A percentile compares a stretch with the other conserved stretches of the same genome.
Conservation (phyloP, 2,329 filamentous ascomycete species). For the Penicillium digitatum region DNA sequence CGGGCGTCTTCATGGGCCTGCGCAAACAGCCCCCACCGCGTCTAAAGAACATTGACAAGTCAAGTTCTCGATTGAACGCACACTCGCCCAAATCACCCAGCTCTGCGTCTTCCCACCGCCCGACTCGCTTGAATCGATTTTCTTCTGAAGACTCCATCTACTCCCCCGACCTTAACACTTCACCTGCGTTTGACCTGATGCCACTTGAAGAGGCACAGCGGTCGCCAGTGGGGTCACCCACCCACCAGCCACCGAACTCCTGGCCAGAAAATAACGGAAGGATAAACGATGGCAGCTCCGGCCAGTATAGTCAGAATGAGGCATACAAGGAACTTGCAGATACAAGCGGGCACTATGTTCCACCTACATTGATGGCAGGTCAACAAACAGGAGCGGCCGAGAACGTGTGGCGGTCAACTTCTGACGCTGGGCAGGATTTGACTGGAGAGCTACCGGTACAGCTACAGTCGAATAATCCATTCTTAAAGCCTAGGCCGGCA, state of each 20-base stretch:
- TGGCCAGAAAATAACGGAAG: slow-evolving; percentile 31
- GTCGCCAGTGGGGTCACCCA: slow-evolving; percentile 32
- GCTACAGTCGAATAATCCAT: slow-evolving; percentile 41
- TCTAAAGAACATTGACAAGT: slow-evolving; percentile 32
- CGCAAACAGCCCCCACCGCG: slow-evolving; percentile 39
- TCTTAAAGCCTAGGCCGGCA: slow-evolving; percentile 29
- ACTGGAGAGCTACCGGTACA: slow-evolving; percentile 28
- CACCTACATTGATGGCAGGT: slow-evolving; percentile 23
- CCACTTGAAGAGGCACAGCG: slow-evolving; percentile 37
- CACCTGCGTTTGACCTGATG: slow-evolving; percentile 39
- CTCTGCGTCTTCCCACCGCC: slow-evolving; percentile 27
- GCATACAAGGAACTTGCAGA: slow-evolving; percentile 7
- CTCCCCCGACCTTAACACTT: slow-evolving; percentile 38
- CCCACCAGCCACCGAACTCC: slow-evolving; percentile 27
- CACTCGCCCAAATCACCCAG: slow-evolving; percentile 34
- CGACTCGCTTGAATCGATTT: slow-evolving; percentile 26
- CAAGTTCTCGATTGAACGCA: slow-evolving; percentile 28
- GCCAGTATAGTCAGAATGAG: slow-evolving; percentile 3
- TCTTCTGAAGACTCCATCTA: slow-evolving; percentile 34
- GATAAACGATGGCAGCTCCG: slow-evolving; percentile 11
- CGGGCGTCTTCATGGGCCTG: slow-evolving; percentile 36
- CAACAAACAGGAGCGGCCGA: slow-evolving; percentile 21
- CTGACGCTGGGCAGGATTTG: slow-evolving; percentile 8
- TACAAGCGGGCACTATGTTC: slow-evolving; percentile 15
- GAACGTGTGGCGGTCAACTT: slow-evolving; percentile 19